phyloP scores from a whole-genome alignment of 257 asterid species.

The Voacanga thouarsii region DNA sequence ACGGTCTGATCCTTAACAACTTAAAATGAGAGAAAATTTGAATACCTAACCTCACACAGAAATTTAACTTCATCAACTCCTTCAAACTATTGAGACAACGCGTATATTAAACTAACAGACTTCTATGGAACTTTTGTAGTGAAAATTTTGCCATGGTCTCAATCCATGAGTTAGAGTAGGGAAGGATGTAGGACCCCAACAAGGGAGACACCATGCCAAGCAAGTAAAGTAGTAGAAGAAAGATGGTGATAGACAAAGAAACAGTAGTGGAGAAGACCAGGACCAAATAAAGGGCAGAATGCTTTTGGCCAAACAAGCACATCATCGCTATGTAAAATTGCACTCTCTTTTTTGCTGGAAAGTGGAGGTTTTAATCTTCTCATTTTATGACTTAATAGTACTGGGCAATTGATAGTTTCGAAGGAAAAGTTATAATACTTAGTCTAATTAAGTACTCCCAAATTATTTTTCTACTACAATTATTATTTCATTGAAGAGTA shows the following conservation, averaged over 20 bases:
- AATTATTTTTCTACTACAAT: no score
- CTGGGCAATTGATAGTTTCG: background rate
- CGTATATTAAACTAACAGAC: no score
- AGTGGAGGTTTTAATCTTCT: background rate
- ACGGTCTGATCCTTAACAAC: no score
- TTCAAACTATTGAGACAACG: no score
- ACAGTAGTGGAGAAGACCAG: background rate
- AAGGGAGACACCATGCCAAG: background rate
- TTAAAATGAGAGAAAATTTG: no score
- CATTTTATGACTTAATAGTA: background rate
- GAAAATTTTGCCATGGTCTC: background rate
- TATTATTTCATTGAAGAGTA: no score
- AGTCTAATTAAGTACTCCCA: no score
- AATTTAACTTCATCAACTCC: no score
- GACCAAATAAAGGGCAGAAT: background rate
- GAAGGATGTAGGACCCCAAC: background rate
- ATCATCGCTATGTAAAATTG: background rate
- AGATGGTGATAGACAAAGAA: conserved; percentile 1
- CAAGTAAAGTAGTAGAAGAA: background rate
- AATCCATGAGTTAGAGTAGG: background rate
- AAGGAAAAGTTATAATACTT: background rate
- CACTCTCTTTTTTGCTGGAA: conserved; percentile 1
- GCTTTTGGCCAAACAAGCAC: conserved; percentile 3
- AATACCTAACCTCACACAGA: no score
- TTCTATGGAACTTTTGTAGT: no score